These are phyloP conservation scores for Liriodendron chinense DNA, from an alignment of 164 flowering plant species.

Conservation along the genomic window DNA sequence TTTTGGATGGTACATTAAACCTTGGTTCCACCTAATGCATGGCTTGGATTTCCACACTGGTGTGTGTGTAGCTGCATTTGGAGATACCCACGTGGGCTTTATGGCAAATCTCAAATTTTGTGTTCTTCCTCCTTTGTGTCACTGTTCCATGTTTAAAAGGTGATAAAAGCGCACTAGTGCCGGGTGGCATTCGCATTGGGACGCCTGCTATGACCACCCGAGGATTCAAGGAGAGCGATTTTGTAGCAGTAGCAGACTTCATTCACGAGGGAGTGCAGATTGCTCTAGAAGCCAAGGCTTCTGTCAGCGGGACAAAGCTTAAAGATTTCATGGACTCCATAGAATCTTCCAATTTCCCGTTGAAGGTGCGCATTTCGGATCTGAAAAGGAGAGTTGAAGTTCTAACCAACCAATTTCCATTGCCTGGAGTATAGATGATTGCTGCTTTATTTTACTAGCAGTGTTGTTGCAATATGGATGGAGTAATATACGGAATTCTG, in stretches of 20 bases:
- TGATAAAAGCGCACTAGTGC: constrained; percentile 85
- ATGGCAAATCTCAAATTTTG: neutral
- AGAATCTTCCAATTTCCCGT: constrained; percentile 54
- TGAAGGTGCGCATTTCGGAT: constrained; percentile 43
- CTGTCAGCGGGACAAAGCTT: constrained; percentile 70
- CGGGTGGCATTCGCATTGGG: constrained; percentile 93
- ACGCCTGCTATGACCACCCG: constrained; percentile 98
- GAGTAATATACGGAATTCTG: neutral
- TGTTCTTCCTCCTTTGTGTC: neutral
- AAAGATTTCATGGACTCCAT: constrained; percentile 77
- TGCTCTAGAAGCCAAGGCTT: constrained; percentile 55
- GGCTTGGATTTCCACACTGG: too few relatives aligned
- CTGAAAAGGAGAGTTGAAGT: constrained; percentile 68
- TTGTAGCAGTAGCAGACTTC: constrained; percentile 61
- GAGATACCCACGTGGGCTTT: neutral
- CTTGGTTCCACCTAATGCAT: too few relatives aligned
- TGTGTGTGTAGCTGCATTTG: too few relatives aligned
- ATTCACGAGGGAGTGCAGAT: constrained; percentile 88
- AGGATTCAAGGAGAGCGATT: constrained; percentile 71
- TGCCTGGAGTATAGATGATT: constrained; percentile 61
- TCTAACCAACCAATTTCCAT: constrained; percentile 71
- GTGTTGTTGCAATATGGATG: neutral
- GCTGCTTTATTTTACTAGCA: too few relatives aligned
- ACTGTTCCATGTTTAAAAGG: constrained; percentile 30
- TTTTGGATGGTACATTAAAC: too few relatives aligned